phyloP scores from a whole-genome alignment of 2,329 filamentous ascomycete species.

The Dactylellina haptotyla region DNA sequence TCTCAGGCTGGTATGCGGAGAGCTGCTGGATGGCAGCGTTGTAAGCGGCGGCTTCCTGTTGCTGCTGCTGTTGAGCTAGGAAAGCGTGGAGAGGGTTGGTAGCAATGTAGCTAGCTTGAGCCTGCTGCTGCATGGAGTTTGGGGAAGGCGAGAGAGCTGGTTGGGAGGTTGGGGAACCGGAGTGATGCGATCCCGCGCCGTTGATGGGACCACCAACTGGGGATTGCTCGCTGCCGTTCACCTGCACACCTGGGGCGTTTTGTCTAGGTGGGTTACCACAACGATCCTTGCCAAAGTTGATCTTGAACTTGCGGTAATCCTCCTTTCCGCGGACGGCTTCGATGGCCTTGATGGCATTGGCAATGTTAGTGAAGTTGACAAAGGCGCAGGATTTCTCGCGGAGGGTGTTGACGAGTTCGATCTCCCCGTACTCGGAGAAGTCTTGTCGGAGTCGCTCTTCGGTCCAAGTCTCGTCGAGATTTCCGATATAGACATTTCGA shows the following conservation, averaged over 20 bases:
- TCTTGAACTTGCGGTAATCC: constrained; percentile 98
- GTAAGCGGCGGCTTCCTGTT: constrained; percentile 76
- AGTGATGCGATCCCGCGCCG: constrained; percentile 53
- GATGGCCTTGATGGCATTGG: constrained; percentile 99
- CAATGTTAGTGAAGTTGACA: constrained; percentile 99
- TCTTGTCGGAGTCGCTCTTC: constrained; percentile 95
- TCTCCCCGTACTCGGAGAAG: constrained; percentile 97
- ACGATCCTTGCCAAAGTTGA: constrained; percentile 98
- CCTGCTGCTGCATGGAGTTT: constrained; percentile 56
- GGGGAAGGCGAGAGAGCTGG: constrained; percentile 54
- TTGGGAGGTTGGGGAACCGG: constrained; percentile 41
- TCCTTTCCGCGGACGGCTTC: constrained; percentile 94
- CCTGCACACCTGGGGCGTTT: constrained; percentile 57
- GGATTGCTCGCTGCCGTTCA: constrained; percentile 59
- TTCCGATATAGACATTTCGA: constrained; percentile 98
- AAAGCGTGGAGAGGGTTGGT: constrained; percentile 58
- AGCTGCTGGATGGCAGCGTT: constrained; percentile 84
- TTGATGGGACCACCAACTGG: constrained; percentile 56
- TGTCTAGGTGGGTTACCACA: constrained; percentile 97
- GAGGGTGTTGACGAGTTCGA: constrained; percentile 94
- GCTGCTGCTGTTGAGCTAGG: constrained; percentile 74
- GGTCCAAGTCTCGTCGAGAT: constrained; percentile 95
- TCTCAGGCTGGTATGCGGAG: constrained; percentile 69
- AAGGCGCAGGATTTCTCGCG: constrained; percentile 99
- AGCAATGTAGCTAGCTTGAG: constrained; percentile 55